Evolutionary conservation across 2,329 filamentous ascomycete genomes (phyloP), one percentile per base, ranked within the genome.

Genomic region (Coniella vitis): DNA sequence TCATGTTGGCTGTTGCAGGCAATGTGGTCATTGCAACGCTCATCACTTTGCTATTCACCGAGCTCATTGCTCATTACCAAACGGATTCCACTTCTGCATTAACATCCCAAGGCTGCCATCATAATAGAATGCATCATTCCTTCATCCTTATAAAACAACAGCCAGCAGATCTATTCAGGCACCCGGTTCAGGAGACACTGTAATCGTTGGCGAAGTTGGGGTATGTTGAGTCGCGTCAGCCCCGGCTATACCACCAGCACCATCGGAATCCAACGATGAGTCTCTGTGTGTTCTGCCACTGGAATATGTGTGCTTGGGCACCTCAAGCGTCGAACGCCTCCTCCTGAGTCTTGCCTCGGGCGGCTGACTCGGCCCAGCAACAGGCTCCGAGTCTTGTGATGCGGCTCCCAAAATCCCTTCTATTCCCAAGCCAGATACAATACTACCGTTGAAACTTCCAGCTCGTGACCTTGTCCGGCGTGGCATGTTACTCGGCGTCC

Each of bases 281-380:
- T 40, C 25, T 7, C 29, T 41, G 4, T 37, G 17, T 3, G 31
- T 14, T 9, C 39, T 12, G 10, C 29, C 31, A 7, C 36, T 40
- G 4, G 36, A 42, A 7, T 40, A 49, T 8, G 21, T n/a, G 14
- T 12, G 47, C 17, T 17, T 40, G 31, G 47, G 47, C 16, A 49
- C 47, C 20, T 49, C 47, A 13, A 49, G 22, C 8, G 47, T 49
- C 12, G 25, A 31, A 10, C 4, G 36, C 29, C 41, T 49, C 21
- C 1, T 2, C 13, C 14, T 34, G 8, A 17, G 9, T 12, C 7
- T 22, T 16, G 40, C 29, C 13, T 1, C 13, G 7, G 37, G 36
- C 3, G 35, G 8, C 7, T 4, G 17, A 12, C 29, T 44, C 3
- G 17, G 35, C 4, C 29, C 37, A 35, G 47, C 41, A 7, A 14